Base-by-base conservation (phyloP, 2,329 filamentous ascomycete genomes). In the Pseudocercospora musae region DNA sequence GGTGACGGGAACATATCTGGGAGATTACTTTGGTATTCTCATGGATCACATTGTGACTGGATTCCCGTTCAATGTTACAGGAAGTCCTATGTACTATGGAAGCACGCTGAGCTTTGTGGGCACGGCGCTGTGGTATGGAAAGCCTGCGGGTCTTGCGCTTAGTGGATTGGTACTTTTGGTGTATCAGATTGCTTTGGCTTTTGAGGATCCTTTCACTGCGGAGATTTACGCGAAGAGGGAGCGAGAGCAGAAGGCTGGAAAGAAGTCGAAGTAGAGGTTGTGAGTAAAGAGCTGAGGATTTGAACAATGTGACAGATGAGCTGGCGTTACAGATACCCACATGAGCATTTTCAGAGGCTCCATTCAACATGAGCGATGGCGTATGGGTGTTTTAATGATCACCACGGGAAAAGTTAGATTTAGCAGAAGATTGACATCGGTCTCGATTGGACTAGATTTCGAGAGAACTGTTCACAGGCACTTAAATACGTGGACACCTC, bases 11-110 rank as follows among this genome's bases (percentile, higher is more conserved):
- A 99, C 95, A 40, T 99, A 97, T 76, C 83, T 99, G 37, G 95
- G 95, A 70, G 95, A 99, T 81, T 99, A 99, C 83, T 99, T 98
- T 75, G 95, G 95, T 70, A 97, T 98, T 76, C 83, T 99, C 68
- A 96, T 97, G 92, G 94, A 98, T 15, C 81, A 89, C 69, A 94
- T 94, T 72, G 93, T 99, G 57, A 96, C 92, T 11, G 89, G 91
- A 13, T 99, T 99, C 76, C 95, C 95, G 2, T 99, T 99, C 84
- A 98, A 90, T 78, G 84, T 98, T 64, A 93, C 89, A 59, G 86
- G 87, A 68, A 89, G 92, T 57, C 95, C 95, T 66, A 99, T 99
- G 95, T 99, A 99, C 82, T 90, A 92, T 80, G 95, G 95, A 62
- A 92, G 89, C 65, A 95, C 94, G 23, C 84, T 96, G 84, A 94